Percentiles rank a stretch among this genome's conserved stretches.
Conservation (phyloP, 23 red algal genomes). For the Cyanidioschyzon merolae region DNA sequence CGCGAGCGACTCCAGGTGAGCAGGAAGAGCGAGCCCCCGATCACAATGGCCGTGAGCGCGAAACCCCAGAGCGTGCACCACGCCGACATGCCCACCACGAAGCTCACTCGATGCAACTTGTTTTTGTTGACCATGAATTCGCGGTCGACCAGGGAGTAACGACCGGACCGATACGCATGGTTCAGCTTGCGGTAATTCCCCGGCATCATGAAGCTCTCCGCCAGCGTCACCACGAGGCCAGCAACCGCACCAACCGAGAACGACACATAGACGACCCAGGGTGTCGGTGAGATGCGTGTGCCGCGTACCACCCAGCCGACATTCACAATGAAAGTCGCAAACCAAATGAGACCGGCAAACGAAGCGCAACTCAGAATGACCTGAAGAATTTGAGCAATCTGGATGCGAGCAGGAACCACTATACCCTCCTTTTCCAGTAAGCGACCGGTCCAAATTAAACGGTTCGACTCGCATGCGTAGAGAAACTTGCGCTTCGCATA, state of each 20-base stretch:
- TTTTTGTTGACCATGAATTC: slow-evolving; percentile 15
- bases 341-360: background rate
- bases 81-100: slow-evolving; percentile 8
- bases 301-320: slow-evolving; percentile 1
- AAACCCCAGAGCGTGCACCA: slow-evolving; percentile 16
- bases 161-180: background rate
- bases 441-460: background rate
- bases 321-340: background rate
- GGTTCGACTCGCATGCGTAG: slow-evolving; percentile 9
- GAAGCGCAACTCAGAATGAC: background rate
- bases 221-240: background rate
- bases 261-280: slow-evolving; percentile 6
- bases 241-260: background rate
- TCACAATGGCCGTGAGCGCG: background rate
- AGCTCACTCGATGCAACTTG: slow-evolving; percentile 10
- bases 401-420: slow-evolving; percentile 10
- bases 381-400: slow-evolving; percentile 1
- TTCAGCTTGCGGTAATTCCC: slow-evolving; percentile 1
- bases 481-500: background rate
- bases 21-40: slow-evolving; percentile 2
- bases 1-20: slow-evolving; percentile 14
- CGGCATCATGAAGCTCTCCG: slow-evolving; percentile 20
- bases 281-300: background rate
- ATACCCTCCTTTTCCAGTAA: slow-evolving; percentile 3
- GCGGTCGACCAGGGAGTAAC: background rate